Evolutionary conservation across 257 asterid genomes (phyloP).

Genomic region (Catharanthus roseus): DNA sequence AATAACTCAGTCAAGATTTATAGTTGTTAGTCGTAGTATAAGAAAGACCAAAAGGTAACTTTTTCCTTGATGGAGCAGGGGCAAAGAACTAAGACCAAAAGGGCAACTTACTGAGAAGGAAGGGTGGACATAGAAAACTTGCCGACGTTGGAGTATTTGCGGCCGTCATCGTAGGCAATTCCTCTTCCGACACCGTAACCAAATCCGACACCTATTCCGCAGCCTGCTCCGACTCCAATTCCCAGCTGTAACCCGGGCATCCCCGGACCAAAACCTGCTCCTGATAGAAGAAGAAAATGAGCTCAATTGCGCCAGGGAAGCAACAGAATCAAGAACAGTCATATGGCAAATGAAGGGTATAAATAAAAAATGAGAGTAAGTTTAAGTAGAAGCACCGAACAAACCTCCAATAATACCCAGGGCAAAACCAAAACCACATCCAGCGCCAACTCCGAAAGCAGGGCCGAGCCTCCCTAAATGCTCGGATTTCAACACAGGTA

Average conservation of each 20-base stretch:
- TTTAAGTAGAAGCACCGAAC: background rate
- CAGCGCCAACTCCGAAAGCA: slow-evolving; percentile 77
- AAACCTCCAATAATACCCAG: slow-evolving; percentile 74
- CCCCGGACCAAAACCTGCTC: slow-evolving; percentile 78
- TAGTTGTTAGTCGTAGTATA: background rate
- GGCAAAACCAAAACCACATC: slow-evolving; percentile 81
- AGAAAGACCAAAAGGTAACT: background rate
- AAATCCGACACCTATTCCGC: slow-evolving; percentile 83
- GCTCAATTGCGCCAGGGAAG: background rate
- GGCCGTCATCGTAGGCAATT: slow-evolving; percentile 55
- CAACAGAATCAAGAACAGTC: background rate
- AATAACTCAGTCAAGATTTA: background rate
- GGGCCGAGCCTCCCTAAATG: slow-evolving; percentile 77
- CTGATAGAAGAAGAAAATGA: slow-evolving; percentile 18
- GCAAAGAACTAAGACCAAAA: background rate
- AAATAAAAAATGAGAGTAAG: background rate
- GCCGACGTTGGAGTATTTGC: slow-evolving; percentile 56
- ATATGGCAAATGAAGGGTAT: background rate
- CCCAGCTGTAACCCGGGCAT: slow-evolving; percentile 80
- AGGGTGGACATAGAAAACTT: slow-evolving; percentile 26
- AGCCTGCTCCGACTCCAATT: slow-evolving; percentile 79
- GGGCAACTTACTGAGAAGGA: slow-evolving; percentile 45
- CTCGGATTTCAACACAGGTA: slow-evolving; percentile 54
- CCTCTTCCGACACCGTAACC: slow-evolving; percentile 87
- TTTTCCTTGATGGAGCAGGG: background rate